phyloP scores from a whole-genome alignment of 768 basidiomycete species.

The Agaricus blazei region DNA sequence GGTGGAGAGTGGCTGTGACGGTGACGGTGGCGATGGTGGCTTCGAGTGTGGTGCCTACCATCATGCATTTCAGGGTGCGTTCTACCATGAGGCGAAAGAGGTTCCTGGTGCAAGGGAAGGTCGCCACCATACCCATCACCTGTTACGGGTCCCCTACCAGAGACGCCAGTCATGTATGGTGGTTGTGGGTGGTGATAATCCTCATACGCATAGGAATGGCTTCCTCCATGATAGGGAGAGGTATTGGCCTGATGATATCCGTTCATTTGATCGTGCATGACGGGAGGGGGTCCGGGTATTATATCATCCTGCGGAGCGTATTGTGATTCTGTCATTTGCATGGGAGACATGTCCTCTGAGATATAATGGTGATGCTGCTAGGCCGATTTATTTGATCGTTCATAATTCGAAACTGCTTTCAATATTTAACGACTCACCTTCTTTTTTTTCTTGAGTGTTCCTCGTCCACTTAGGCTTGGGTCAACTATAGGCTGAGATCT shows the following conservation, averaged over 20 bases:
- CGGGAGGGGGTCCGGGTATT: slow-evolving; percentile 2
- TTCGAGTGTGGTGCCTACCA: neutral
- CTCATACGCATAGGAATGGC: neutral
- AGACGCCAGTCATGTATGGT: neutral
- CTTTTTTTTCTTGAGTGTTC: slow-evolving; percentile 7
- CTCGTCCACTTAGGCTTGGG: slow-evolving; percentile 3
- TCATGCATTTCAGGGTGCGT: neutral
- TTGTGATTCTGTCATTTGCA: slow-evolving; percentile 2
- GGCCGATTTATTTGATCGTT: neutral
- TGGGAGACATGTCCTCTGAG: neutral
- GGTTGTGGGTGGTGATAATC: slow-evolving; percentile 8
- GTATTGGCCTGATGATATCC: neutral
- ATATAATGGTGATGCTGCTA: slow-evolving; percentile 2
- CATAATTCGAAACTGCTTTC: too few relatives aligned
- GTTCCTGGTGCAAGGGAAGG: neutral
- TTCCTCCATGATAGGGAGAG: too few relatives aligned
- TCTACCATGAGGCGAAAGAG: neutral
- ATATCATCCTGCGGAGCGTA: slow-evolving; percentile 3
- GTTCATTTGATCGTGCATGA: neutral
- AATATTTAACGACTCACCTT: neutral
- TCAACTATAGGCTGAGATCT: slow-evolving; percentile 8
- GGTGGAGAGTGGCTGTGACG: neutral
- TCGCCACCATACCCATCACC: neutral
- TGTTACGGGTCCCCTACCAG: neutral
- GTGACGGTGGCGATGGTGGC: slow-evolving; percentile 6